phyloP scores from a whole-genome alignment of 352 stramenopile species.

The Elongisporangium anandrum region DNA sequence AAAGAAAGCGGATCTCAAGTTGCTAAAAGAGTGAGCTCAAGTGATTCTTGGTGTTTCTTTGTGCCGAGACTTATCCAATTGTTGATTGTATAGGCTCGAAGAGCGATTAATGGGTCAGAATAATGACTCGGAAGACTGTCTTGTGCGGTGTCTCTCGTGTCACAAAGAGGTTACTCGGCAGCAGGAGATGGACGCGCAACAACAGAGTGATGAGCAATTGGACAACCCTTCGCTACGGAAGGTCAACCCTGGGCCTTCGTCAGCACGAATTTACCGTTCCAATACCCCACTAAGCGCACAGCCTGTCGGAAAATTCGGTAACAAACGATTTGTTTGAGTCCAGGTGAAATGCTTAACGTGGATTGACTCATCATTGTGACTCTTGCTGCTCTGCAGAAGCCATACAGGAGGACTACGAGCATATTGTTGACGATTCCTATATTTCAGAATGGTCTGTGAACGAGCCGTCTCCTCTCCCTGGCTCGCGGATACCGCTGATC shows the following conservation, averaged over 20 bases:
- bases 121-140: conserved; percentile 51
- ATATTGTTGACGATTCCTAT: too few species aligned
- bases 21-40: conserved; percentile 63
- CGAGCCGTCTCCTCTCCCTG: not conserved
- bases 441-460: too few species aligned
- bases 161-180: conserved; percentile 51
- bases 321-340: too few species aligned
- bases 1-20: conserved; percentile 59
- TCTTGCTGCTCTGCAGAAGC: too few species aligned
- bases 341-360: too few species aligned
- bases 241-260: conserved; percentile 45
- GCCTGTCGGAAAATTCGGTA: conserved; percentile 3
- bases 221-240: conserved; percentile 23
- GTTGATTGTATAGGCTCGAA: conserved; percentile 31
- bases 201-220: conserved; percentile 14
- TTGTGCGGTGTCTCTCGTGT: conserved; percentile 65
- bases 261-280: conserved; percentile 55
- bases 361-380: too few species aligned
- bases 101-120: conserved; percentile 42
- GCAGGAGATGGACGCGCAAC: conserved; percentile 10
- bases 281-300: conserved; percentile 57
- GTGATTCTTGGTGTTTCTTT: too few species aligned
- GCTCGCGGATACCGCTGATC: not conserved
- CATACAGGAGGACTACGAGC: too few species aligned
- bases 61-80: too few species aligned